phyloP scores from a whole-genome alignment of 2,329 filamentous ascomycete genomes.

The Claviceps sp. region DNA sequence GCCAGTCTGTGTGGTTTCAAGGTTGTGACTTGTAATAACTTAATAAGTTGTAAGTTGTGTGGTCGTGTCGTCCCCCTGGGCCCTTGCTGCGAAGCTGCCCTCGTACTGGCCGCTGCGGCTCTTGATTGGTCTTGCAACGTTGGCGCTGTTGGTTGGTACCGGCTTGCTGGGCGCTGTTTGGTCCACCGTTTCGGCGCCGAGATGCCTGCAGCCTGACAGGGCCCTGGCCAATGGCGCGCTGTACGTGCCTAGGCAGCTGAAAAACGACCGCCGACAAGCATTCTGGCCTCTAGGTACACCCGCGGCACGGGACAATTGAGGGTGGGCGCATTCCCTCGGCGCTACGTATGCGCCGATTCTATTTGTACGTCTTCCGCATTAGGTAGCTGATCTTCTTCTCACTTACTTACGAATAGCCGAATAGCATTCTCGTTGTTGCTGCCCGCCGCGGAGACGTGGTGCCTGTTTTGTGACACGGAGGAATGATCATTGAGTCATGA shows the following conservation, averaged over 20 bases:
- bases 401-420: not conserved
- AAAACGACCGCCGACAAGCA: not conserved
- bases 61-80: too few species aligned
- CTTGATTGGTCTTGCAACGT: not conserved
- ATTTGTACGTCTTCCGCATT: too few species aligned
- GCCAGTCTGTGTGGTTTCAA: too few species aligned
- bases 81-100: too few species aligned
- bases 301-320: too few species aligned
- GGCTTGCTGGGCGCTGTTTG: not conserved
- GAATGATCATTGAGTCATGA: not conserved
- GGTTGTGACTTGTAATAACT: too few species aligned
- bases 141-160: not conserved
- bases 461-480: not conserved
- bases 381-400: not conserved
- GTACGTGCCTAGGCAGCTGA: slow-evolving; percentile 12
- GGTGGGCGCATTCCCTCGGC: too few species aligned
- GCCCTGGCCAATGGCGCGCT: slow-evolving; percentile 17
- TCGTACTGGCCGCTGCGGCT: not conserved
- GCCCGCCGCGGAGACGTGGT: not conserved
- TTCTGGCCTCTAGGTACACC: not conserved
- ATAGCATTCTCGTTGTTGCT: not conserved
- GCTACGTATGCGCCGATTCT: too few species aligned
- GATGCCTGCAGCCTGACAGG: slow-evolving; percentile 8
- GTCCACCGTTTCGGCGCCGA: not conserved
- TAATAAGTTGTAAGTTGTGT: too few species aligned